These are phyloP conservation scores for Candida patagonica DNA, from an alignment of 805 yeast genomes.

Conservation along the genomic window DNA sequence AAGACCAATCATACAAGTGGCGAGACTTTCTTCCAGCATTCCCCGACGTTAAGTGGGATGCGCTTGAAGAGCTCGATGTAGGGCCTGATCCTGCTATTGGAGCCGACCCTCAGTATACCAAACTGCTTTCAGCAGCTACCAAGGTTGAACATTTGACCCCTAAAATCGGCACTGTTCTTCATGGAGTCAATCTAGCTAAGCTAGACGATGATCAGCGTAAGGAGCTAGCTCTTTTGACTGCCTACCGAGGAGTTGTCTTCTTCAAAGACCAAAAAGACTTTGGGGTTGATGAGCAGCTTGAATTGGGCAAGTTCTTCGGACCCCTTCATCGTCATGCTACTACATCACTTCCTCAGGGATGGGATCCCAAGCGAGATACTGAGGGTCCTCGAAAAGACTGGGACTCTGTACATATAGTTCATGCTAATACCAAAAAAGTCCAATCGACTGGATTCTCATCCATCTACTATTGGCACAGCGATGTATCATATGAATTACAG, in stretches of 20 bases:
- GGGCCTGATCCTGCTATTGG: conserved; percentile 20
- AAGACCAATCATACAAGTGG: conserved; percentile 17
- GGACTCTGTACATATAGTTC: conserved; percentile 26
- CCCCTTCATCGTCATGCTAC: conserved; percentile 44
- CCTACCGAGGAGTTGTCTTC: conserved; percentile 42
- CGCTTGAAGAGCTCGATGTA: conserved; percentile 19
- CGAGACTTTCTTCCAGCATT: conserved; percentile 24
- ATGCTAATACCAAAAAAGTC: conserved; percentile 19
- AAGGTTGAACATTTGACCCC: conserved; percentile 45
- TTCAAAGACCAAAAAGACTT: conserved; percentile 45
- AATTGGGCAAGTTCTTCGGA: conserved; percentile 62
- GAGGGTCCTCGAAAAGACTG: conserved; percentile 29
- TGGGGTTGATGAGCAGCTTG: conserved; percentile 48
- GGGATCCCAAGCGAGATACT: conserved; percentile 32
- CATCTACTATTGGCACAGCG: conserved; percentile 52
- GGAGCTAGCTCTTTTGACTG: conserved; percentile 39
- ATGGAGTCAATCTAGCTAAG: conserved; percentile 37
- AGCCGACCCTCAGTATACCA: conserved; percentile 24
- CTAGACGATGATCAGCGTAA: conserved; percentile 36
- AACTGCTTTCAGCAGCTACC: conserved; percentile 22
- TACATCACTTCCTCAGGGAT: conserved; percentile 32
- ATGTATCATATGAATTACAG: conserved; percentile 64
- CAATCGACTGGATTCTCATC: conserved; percentile 24
- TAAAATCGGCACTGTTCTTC: conserved; percentile 57
- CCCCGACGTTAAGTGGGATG: conserved; percentile 27